Evolutionary conservation across 768 basidiomycete genomes (phyloP), one percentile per base, ranked within the genome.

Genomic region (Tylopilus balloui): DNA sequence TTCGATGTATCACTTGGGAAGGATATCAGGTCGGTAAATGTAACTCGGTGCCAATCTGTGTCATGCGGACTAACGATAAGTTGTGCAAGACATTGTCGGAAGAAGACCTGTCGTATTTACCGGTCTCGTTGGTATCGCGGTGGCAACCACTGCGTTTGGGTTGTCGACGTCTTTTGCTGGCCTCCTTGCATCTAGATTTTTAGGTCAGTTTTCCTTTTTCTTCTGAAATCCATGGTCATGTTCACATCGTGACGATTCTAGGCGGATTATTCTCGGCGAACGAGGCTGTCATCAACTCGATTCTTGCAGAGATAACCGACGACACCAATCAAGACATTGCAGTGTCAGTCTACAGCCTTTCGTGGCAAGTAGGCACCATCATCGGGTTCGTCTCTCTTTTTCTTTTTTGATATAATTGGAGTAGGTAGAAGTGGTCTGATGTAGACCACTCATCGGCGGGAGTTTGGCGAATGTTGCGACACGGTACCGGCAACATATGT

Each of bases 281-380:
- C 51, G 64, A 78, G 31, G 80, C 81, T 7, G 83, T 84, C 6
- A 72, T 84, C 23, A 77, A 81, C 48, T 78, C 78, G 2, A 73
- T 80, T 19, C 69, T 86, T 0, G 76, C 77, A 2, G 83, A 86
- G 61, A 68, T 86, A 21, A 81, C 82, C 5, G 80, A 86, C 58
- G 60, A 75, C 11, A 78, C 78, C 13, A 84, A 86, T 51, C 79
- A 81, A 64, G 74, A 77, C 8, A 55, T 73, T 25, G 80, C 79
- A 10, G 81, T 80, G 55, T 76, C 82, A 2, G 67, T 83, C 12
- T 83, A 79, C 53, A 76, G 75, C 12, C 64, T 83, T 12, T 72
- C 74, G 36, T 83, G 78, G 79, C 76, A 79, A 14, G 45, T 79
- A 1, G 81, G 80, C 6, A 69, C 73, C 4, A 73, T 81, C 40